A percentile compares a stretch with the other conserved stretches of the same genome.
phyloP scores from a whole-genome alignment of 2,329 filamentous ascomycete species.

The Fusarium marasasianum region DNA sequence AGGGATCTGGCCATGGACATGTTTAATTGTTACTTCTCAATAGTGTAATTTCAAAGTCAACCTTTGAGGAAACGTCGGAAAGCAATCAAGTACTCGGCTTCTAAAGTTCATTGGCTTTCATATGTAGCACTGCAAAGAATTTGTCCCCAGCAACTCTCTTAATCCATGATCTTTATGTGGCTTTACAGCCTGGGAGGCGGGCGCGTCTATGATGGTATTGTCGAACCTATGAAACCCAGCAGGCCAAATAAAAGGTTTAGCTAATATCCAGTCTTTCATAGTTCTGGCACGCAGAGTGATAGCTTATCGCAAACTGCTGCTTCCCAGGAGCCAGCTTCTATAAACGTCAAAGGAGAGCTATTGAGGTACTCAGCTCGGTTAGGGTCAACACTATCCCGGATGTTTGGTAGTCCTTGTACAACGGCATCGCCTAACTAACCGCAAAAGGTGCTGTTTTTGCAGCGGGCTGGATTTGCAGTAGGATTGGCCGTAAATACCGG shows the following conservation, averaged over 20 bases:
- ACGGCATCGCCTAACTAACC: neutral
- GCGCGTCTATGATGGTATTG: accelerated
- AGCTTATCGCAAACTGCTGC: accelerated
- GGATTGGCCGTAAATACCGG: accelerated
- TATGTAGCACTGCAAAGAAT: neutral
- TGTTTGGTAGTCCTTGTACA: neutral
- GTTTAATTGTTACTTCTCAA: conserved; percentile 4
- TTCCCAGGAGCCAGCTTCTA: neutral
- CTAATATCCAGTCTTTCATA: neutral
- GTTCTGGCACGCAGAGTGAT: neutral
- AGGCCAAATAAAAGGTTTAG: neutral
- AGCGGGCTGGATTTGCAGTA: accelerated
- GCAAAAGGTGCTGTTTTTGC: too few relatives aligned
- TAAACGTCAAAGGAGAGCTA: too few relatives aligned
- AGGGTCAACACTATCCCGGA: neutral
- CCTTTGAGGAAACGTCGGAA: neutral
- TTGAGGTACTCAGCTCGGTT: neutral
- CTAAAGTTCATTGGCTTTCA: accelerated
- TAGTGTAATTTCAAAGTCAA: neutral
- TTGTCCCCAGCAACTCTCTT: accelerated
- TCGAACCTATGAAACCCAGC: accelerated
- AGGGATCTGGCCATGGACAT: neutral
- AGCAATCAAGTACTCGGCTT: neutral
- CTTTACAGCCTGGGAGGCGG: accelerated
- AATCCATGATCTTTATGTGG: accelerated